phyloP scores from a whole-genome alignment of 2,329 filamentous ascomycete genomes.

The Fusarium sp. region DNA sequence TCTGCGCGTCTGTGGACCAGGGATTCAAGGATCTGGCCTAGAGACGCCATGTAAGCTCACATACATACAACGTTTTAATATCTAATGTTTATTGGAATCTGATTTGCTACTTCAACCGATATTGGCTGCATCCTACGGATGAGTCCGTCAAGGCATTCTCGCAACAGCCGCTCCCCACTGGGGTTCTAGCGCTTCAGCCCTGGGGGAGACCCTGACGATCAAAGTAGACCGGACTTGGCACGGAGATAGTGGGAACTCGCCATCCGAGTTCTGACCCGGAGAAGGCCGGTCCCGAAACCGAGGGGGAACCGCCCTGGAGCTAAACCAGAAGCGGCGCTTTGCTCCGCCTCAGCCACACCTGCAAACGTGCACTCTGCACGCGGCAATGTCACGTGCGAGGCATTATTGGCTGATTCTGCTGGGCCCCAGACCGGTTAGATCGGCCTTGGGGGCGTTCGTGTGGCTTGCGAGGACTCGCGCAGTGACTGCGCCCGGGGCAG shows the following conservation, averaged over 20 bases:
- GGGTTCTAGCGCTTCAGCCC: not conserved
- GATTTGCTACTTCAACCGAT: not conserved
- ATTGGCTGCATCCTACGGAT: not conserved
- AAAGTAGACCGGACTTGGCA: constrained; percentile 4
- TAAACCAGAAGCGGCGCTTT: not conserved
- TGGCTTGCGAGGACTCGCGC: constrained; percentile 22
- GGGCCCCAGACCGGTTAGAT: constrained; percentile 10
- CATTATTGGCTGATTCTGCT: constrained; percentile 14
- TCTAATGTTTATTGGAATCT: not conserved
- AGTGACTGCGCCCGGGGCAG: constrained; percentile 35
- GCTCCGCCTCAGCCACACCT: constrained; percentile 21
- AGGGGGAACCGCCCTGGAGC: not conserved
- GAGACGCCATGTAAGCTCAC: not conserved
- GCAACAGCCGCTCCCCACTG: not conserved
- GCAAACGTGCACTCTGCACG: not conserved
- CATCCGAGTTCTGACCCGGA: constrained; percentile 15
- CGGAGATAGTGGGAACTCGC: constrained; percentile 16
- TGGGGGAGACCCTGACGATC: constrained; percentile 20
- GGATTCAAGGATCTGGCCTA: constrained; percentile 31
- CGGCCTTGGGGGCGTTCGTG: constrained; percentile 27
- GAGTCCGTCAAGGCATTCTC: not conserved
- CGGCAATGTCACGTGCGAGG: constrained; percentile 22
- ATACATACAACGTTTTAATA: not conserved
- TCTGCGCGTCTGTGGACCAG: constrained; percentile 24
- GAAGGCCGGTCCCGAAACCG: not conserved